Evolutionary conservation across 1,139 yeast genomes (phyloP).

Genomic region (Protomyces inundatus): DNA sequence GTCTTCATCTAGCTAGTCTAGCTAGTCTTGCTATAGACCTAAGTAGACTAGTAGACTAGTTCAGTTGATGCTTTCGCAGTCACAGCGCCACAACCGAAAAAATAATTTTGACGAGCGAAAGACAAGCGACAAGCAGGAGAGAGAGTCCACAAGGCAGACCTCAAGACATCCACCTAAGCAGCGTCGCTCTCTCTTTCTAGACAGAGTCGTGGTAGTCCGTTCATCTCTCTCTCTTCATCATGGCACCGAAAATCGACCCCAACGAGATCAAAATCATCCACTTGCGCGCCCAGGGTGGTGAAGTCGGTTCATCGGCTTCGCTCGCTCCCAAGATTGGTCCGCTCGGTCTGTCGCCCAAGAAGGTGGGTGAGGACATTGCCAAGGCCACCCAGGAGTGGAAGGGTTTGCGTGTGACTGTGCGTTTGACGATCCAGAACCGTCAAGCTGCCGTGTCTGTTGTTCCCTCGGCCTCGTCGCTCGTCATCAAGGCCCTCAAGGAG

Average conservation of each 20-base stretch:
- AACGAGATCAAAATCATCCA: constrained; percentile 96
- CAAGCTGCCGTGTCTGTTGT: constrained; percentile 99
- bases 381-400: constrained; percentile 91
- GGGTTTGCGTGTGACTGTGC: constrained; percentile 98
- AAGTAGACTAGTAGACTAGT: neutral
- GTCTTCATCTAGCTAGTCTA: neutral
- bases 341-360: constrained; percentile 99
- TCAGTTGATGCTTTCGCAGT: neutral
- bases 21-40: neutral
- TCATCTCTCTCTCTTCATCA: neutral
- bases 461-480: constrained; percentile 98
- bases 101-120: neutral
- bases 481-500: constrained; percentile 98
- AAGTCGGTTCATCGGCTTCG: constrained; percentile 99
- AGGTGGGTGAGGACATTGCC: constrained; percentile 99
- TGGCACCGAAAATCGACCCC: constrained; percentile 84
- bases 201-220: constrained; percentile 22
- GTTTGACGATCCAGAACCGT: constrained; percentile 98
- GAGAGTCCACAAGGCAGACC: neutral
- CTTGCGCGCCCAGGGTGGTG: constrained; percentile 99
- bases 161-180: constrained; percentile 23
- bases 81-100: neutral
- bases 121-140: neutral
- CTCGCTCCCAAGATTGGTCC: constrained; percentile 99
- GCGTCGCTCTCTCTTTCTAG: constrained; percentile 8